Base-by-base conservation (phyloP, 2,329 filamentous ascomycete species). In the Fusarium sp. region DNA sequence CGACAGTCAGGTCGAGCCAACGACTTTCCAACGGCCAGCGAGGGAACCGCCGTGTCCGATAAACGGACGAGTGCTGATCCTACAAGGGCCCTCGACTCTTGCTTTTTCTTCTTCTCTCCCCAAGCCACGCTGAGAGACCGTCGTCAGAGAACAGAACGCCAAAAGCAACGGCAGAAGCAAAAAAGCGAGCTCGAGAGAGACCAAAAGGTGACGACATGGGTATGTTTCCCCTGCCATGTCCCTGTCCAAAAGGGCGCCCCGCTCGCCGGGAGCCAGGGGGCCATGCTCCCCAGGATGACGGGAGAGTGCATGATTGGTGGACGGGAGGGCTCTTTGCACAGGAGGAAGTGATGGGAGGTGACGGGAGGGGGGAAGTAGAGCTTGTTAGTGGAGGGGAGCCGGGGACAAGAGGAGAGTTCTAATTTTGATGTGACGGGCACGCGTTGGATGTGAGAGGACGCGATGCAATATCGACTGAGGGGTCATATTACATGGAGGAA, bases 221-320 rank as follows among this genome's bases (percentile, higher is more conserved):
- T 65, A 2, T 60, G 40, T 70, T 30, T 17, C 15, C 30, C 72
- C 40, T 61, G 58, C 64, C 38, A 66, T 56, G 68, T 40, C 63
- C 68, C 66, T 70, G 68, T 45, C 70, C 67, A 65, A 69, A 74
- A 47, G 68, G 67, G 68, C 70, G 76, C 69, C 63, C 70, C 67
- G 74, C 69, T 38, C 57, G 69, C 78, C 76, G 76, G 78, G 68
- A 74, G 71, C 73, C 60, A 66, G 75, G 75, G 74, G 68, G 56
- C 69, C 74, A 70, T 74, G 76, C 72, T 80, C 76, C 76, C 78
- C 79, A 79, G 66, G 68, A 58, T 54, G 63, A 60, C 77, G 79
- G 78, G 69, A 79, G 69, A 50, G 65, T 66, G 50, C 50, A 25
- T 80, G 72, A 80, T 80, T 80, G 79, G 59, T 60, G 54, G 58